These are phyloP conservation scores for Ocimum tenuiflorum DNA, from an alignment of 257 asterid species.

Conservation along the genomic window DNA sequence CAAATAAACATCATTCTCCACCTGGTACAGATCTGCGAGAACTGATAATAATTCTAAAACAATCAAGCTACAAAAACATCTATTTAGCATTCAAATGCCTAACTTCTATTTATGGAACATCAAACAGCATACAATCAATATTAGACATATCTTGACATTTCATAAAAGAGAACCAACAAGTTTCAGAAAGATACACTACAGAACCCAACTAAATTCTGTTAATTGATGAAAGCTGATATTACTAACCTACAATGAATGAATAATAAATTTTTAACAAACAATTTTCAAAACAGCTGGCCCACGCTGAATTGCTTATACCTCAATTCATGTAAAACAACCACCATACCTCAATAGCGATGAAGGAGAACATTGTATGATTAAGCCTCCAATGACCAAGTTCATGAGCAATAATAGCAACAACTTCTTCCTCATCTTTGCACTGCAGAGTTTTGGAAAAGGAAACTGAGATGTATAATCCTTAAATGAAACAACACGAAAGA, in stretches of 20 bases:
- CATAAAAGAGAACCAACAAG: background rate
- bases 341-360: slow-evolving; percentile 89
- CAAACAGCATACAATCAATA: too few species aligned
- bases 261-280: background rate
- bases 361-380: slow-evolving; percentile 83
- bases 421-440: slow-evolving; percentile 96
- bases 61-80: too few species aligned
- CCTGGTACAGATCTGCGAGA: background rate
- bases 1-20: background rate
- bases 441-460: slow-evolving; percentile 26
- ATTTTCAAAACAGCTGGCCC: background rate
- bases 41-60: too few species aligned
- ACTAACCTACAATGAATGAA: background rate
- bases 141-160: too few species aligned
- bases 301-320: background rate
- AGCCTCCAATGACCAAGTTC: slow-evolving; percentile 99
- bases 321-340: background rate
- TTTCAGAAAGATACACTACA: background rate
- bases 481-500: background rate
- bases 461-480: background rate
- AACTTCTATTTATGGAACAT: too few species aligned
- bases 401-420: slow-evolving; percentile 97
- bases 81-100: too few species aligned
- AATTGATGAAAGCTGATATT: background rate
- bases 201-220: background rate